Conservation (phyloP, 306 rosid genomes). For the Castanopsis chinensis region DNA sequence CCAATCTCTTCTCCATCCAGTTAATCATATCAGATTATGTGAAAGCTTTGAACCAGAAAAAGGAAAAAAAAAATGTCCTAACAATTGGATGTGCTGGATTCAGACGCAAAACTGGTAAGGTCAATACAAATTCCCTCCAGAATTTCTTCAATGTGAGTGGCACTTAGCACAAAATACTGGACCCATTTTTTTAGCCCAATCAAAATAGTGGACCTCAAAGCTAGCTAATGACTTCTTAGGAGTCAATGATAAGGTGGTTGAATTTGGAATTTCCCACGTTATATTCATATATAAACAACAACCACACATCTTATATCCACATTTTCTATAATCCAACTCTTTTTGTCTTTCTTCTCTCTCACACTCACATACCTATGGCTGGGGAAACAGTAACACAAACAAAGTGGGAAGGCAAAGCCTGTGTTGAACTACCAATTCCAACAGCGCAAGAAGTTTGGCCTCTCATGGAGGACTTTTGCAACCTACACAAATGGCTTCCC, state of each 20-base stretch:
- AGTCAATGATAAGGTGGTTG: background rate
- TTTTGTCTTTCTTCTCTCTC: background rate
- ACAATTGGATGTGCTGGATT: conserved; percentile 95
- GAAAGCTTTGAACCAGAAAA: background rate
- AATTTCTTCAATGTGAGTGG: conserved; percentile 57
- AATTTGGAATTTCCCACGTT: background rate
- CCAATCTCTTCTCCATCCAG: conserved; percentile 77
- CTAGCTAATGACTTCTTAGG: background rate
- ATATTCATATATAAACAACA: background rate
- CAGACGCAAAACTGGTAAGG: conserved; percentile 89
- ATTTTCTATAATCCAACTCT: no score
- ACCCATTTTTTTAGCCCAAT: background rate
- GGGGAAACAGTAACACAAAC: background rate
- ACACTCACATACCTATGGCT: background rate
- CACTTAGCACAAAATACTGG: background rate
- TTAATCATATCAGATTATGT: background rate
- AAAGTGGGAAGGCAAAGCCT: conserved; percentile 37
- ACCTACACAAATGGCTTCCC: conserved; percentile 38
- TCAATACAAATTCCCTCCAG: conserved; percentile 76
- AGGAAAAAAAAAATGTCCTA: conserved; percentile 45
- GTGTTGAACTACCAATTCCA: conserved; percentile 3
- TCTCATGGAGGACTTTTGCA: conserved; percentile 54
- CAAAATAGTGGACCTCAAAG: no score
- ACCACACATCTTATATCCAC: background rate
- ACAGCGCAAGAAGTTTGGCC: conserved; percentile 34